Evolutionary conservation across 345 rosid species (phyloP), one percentile per base, ranked within the genome.

Genomic region (Cardamine occulta): DNA sequence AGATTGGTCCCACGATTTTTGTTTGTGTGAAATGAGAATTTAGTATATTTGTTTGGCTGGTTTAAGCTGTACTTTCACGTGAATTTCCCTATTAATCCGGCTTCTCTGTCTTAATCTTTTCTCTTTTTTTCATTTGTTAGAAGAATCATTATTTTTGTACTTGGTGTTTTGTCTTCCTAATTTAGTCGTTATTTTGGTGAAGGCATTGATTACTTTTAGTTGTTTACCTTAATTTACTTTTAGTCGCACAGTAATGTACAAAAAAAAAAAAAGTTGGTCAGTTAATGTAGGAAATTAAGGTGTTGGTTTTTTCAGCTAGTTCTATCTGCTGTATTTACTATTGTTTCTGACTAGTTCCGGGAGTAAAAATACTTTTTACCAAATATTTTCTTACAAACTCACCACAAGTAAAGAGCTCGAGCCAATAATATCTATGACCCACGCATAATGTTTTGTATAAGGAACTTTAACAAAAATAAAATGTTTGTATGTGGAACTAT

Each of bases 1-100:
- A 70, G 80, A 34, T 77, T 70, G 75, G 80, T 63, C 80, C 80
- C 80, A 77, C 42, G 70, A 18, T 70, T 70, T 76, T 77, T 77
- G 37, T 70, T 77, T 63, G 75, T 45, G 52, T 48, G 75, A 63
- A 32, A 31, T 63, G 64, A 63, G 53, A 44, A 62, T 62, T 69
- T 39, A 39, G 56, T 40, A 21, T 14, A 4, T 51, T 37, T 51
- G 57, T 75, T 76, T 54, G 65, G 80, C 59, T 54, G 70, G 66
- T 31, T 76, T 77, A 70, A 70, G 76, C 80, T 63, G 76, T 63
- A 21, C 17, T 24, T 77, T 77, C 80, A 77, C 80, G 76, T 77
- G 75, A 68, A 63, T 7, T 55, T 70, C 35, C 57, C 44, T 63
- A 66, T 24, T 63, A 55, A 77, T 63, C 55, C 24, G 80, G 34